Evolutionary conservation across 371 early-diverging fungal species (phyloP).

Genomic region (Nematocida displodere): DNA sequence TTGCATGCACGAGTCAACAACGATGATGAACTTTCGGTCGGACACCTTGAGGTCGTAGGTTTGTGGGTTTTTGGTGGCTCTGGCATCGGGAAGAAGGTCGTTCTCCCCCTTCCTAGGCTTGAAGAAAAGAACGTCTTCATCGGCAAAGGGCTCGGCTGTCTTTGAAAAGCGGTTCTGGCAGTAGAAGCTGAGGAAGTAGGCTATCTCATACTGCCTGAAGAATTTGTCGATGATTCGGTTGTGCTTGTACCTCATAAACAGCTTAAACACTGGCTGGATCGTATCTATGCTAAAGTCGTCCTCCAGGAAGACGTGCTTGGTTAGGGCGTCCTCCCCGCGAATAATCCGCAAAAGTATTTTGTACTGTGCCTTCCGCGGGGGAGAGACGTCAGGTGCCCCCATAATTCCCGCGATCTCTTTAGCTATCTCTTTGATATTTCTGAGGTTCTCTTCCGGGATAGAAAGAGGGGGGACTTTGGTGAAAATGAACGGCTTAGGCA

Average conservation of each 20-base stretch:
- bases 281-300: conserved; percentile 9
- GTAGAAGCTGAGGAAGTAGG: conserved; percentile 41
- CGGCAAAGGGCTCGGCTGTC: not conserved
- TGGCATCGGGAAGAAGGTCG: not conserved
- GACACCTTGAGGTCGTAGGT: conserved; percentile 15
- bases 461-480: not conserved
- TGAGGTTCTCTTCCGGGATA: conserved; percentile 9
- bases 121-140: conserved; percentile 39
- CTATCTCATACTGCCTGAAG: conserved; percentile 33
- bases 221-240: conserved; percentile 12
- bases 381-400: not conserved
- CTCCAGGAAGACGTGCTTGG: not conserved
- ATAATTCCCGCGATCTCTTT: not conserved
- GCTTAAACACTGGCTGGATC: conserved; percentile 26
- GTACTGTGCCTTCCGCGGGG: not conserved
- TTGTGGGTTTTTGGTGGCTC: not conserved
- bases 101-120: not conserved
- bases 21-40: conserved; percentile 43
- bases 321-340: not conserved
- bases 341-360: conserved; percentile 11
- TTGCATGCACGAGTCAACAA: not conserved
- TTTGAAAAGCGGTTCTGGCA: not conserved
- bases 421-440: conserved; percentile 16
- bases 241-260: conserved; percentile 3
- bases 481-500: conserved; percentile 34